Evolutionary conservation across 1,284 basidiomycete genomes (phyloP), one percentile per base, ranked within the genome.

Genomic region (Malassezia brasiliensis): DNA sequence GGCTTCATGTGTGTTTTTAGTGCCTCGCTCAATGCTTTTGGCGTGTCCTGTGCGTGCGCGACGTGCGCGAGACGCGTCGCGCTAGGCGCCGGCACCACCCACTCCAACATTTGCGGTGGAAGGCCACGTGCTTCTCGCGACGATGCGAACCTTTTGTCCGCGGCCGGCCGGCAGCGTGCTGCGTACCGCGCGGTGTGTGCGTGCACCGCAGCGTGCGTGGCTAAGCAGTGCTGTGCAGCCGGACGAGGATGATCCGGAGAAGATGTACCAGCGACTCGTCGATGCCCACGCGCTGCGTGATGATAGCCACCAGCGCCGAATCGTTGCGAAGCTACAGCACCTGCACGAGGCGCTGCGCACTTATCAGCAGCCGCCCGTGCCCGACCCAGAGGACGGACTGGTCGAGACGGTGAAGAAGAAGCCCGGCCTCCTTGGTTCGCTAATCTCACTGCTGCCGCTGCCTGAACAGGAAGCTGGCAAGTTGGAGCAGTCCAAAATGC

Each of bases 231-330:
- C 25, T 28, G 25, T 28, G 25, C 36, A 37, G 15, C 15, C 15
- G 11, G 32, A 59, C 30, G 59, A 56, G 4, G 28, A 46, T 17
- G 56, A 47, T 9, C 88, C 87, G 7, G 76, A 83, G 46, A 75
- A 79, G 36, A 83, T 84, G 50, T 96, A 96, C 77, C 79, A 84
- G 62, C 78, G 81, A 62, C 81, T 93, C 42, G 82, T 96, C 44
- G 77, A 81, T 5, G 76, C 78, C n/a, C 87, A 87, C 14, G 75
- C 81, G 1, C 78, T 98, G 44, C 80, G 82, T 19, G 79, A 84
- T 47, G 93, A 98, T 72, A 79, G 81, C 8, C 84, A 90, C 77
- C 93, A 98, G 76, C 83, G 83, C 32, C 79, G 80, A 32, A 93
- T 96, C 65, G 84, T 96, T 56, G 77, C 83, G 69, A 82, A 84